phyloP scores from a whole-genome alignment of 805 yeast genomes.

The Ogataea chonburiensis region DNA sequence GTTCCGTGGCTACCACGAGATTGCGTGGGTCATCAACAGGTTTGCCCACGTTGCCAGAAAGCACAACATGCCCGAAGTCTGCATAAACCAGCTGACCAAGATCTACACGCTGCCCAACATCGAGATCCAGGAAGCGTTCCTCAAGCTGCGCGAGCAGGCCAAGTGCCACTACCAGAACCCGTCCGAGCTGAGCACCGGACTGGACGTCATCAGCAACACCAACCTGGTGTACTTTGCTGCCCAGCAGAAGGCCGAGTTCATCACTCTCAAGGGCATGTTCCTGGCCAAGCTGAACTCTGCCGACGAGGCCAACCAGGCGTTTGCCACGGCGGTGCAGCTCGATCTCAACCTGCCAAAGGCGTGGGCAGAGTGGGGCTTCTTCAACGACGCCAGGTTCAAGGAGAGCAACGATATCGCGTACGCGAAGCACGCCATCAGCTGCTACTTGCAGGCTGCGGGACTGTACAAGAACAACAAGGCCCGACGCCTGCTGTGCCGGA shows the following conservation, averaged over 20 bases:
- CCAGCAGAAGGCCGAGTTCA: conserved; percentile 97
- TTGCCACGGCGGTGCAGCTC: conserved; percentile 96
- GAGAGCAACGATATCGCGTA: conserved; percentile 75
- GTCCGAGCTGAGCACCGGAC: conserved; percentile 87
- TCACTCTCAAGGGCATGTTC: conserved; percentile 97
- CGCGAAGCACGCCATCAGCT: conserved; percentile 92
- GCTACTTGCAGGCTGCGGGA: conserved; percentile 97
- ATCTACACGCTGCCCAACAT: conserved; percentile 95
- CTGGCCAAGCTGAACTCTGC: conserved; percentile 84
- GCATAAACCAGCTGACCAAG: conserved; percentile 87
- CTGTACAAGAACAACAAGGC: conserved; percentile 90
- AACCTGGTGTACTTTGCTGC: conserved; percentile 94
- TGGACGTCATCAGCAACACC: conserved; percentile 95
- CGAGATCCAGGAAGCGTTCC: conserved; percentile 96
- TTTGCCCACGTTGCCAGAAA: conserved; percentile 98
- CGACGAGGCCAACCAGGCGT: conserved; percentile 96
- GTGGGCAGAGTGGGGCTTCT: conserved; percentile 99
- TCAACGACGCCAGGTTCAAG: conserved; percentile 83
- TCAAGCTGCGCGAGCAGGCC: conserved; percentile 94
- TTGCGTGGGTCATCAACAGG: conserved; percentile 97
- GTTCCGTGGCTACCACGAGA: conserved; percentile 96
- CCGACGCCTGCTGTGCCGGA: conserved; percentile 80
- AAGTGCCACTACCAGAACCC: conserved; percentile 94
- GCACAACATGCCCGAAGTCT: conserved; percentile 95
- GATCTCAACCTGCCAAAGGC: conserved; percentile 94